Conservation (phyloP, 208 protist genomes). For the Wallacemonas sp. region DNA sequence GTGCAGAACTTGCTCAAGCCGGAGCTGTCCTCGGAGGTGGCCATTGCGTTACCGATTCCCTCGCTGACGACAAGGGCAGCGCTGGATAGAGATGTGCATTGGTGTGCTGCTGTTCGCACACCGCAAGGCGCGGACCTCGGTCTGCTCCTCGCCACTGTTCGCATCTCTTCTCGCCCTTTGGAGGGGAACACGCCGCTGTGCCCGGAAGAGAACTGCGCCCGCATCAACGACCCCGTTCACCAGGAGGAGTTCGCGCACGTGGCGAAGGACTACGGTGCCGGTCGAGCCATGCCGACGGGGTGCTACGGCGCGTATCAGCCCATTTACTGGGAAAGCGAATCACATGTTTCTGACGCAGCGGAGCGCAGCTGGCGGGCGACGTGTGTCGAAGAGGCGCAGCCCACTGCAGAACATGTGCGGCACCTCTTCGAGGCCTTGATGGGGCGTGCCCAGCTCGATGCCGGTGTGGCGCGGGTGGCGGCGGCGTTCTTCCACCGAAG, state of each 20-base stretch:
- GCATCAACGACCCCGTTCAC: slow-evolving; percentile 82
- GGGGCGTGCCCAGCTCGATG: slow-evolving; percentile 43
- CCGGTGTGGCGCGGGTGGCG: slow-evolving; percentile 36
- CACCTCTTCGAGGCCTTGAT: slow-evolving; percentile 85
- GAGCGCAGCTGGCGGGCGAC: slow-evolving; percentile 62
- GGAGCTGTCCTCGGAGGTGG: slow-evolving; percentile 51
- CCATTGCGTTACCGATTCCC: slow-evolving; percentile 57
- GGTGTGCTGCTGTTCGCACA: slow-evolving; percentile 66
- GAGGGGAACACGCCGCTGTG: slow-evolving; percentile 49
- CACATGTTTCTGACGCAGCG: slow-evolving; percentile 55
- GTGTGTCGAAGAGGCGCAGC: slow-evolving; percentile 60
- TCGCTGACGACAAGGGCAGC: slow-evolving; percentile 35
- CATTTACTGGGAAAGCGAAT: slow-evolving; percentile 71
- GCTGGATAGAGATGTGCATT: slow-evolving; percentile 78
- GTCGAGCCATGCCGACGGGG: slow-evolving; percentile 39
- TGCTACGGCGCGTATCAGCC: slow-evolving; percentile 70
- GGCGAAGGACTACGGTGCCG: slow-evolving; percentile 49
- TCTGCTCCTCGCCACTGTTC: slow-evolving; percentile 56
- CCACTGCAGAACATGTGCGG: slow-evolving; percentile 72
- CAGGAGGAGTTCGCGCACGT: slow-evolving; percentile 70
- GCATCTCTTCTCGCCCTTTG: slow-evolving; percentile 55
- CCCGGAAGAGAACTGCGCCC: slow-evolving; percentile 39
- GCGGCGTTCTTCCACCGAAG: slow-evolving; percentile 45
- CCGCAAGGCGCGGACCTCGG: slow-evolving; percentile 59
- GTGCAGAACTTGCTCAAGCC: slow-evolving; percentile 52